Percentiles rank a stretch among this genome's conserved stretches.
Conservation (phyloP, 768 basidiomycete species). For the Boletus rufocinnamomeus region DNA sequence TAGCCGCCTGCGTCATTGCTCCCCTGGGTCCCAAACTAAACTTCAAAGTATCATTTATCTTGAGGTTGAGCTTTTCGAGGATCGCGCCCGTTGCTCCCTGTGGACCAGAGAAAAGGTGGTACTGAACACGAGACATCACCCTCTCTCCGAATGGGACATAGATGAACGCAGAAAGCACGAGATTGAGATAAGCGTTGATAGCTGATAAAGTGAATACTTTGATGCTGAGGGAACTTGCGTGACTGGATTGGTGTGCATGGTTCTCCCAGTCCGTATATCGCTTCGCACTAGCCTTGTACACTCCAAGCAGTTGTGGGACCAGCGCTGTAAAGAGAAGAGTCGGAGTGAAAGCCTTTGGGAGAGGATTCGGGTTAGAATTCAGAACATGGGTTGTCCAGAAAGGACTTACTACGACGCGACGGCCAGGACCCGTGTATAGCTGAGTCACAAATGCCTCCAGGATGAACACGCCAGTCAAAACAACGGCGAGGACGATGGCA, state of each 20-base stretch:
- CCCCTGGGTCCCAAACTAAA: constrained; percentile 30
- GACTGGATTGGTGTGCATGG: constrained; percentile 76
- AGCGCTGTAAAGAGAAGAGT: constrained; percentile 80
- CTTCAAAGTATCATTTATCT: constrained; percentile 30
- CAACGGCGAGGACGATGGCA: constrained; percentile 61
- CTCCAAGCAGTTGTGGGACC: constrained; percentile 75
- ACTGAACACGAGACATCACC: constrained; percentile 63
- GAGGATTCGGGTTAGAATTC: background rate
- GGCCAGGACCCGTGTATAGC: constrained; percentile 86
- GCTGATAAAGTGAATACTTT: constrained; percentile 90
- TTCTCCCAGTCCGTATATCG: constrained; percentile 89
- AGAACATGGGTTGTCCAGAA: background rate
- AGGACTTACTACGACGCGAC: constrained; percentile 68
- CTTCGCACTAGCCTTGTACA: constrained; percentile 70
- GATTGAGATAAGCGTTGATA: constrained; percentile 87
- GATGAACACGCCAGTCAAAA: constrained; percentile 82
- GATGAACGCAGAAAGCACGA: constrained; percentile 92
- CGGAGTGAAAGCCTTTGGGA: constrained; percentile 67
- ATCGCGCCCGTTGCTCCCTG: constrained; percentile 14
- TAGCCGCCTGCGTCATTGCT: constrained; percentile 10
- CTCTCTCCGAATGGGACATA: constrained; percentile 93
- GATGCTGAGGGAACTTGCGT: constrained; percentile 78
- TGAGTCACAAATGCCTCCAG: constrained; percentile 90
- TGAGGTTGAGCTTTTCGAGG: constrained; percentile 27
- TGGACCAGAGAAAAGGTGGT: constrained; percentile 28